A percentile compares a stretch with the other conserved stretches of the same genome.
phyloP scores from a whole-genome alignment of 768 basidiomycete genomes.

The Auriscalpium vulgare region DNA sequence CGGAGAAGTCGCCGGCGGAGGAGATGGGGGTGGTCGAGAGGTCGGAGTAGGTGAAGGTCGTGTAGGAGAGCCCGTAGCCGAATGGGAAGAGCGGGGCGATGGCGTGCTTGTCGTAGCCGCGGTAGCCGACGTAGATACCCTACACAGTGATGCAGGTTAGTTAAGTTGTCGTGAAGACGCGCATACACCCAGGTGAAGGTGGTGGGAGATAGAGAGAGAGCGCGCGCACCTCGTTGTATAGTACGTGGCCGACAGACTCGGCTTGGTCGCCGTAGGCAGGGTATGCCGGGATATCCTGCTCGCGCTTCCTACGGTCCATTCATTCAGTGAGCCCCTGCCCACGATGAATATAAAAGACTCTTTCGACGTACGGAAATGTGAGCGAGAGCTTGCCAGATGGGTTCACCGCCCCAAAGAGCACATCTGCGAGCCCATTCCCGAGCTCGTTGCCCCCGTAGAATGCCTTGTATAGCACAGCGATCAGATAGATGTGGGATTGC shows the following conservation, averaged over 20 bases:
- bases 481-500: background rate
- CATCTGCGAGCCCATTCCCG: slow-evolving; percentile 50
- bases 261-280: slow-evolving; percentile 36
- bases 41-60: slow-evolving; percentile 44
- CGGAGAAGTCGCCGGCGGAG: slow-evolving; percentile 26
- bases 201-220: slow-evolving; percentile 8
- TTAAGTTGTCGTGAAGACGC: background rate
- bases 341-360: background rate
- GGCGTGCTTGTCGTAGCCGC: slow-evolving; percentile 38
- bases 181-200: slow-evolving; percentile 9
- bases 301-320: slow-evolving; percentile 27
- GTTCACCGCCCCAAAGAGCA: slow-evolving; percentile 52
- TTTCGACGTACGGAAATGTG: slow-evolving; percentile 38
- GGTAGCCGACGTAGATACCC: slow-evolving; percentile 48
- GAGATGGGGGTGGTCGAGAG: slow-evolving; percentile 29
- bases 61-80: slow-evolving; percentile 54
- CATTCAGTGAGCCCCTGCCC: background rate
- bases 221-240: slow-evolving; percentile 36
- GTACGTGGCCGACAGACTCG: slow-evolving; percentile 35
- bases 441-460: slow-evolving; percentile 50
- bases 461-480: slow-evolving; percentile 25
- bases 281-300: slow-evolving; percentile 46
- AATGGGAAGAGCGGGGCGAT: slow-evolving; percentile 45
- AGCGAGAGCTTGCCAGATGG: slow-evolving; percentile 51
- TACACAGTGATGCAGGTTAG: slow-evolving; percentile 7